These are phyloP conservation scores for Albifimbria verrucaria DNA, from an alignment of 2,329 filamentous ascomycete species.

Conservation along the genomic window DNA sequence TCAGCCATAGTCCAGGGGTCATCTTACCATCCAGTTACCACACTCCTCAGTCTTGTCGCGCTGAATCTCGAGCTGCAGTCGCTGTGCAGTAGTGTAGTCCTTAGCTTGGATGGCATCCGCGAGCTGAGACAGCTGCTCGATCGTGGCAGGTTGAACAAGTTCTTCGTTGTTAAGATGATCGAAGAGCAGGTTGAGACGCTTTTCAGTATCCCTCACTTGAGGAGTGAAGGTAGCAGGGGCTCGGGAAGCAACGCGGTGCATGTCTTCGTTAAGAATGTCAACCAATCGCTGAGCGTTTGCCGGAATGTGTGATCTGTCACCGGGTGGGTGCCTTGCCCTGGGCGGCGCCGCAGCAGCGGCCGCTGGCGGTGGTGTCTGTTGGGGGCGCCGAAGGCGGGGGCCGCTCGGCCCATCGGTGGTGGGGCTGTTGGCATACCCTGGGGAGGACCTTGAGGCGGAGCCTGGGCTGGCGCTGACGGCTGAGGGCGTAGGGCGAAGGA, in stretches of 20 bases:
- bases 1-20: not conserved
- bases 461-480: slow-evolving; percentile 35
- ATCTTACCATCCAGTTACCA: slow-evolving; percentile 81
- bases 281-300: slow-evolving; percentile 71
- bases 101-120: slow-evolving; percentile 64
- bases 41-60: slow-evolving; percentile 76
- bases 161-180: slow-evolving; percentile 97
- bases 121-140: slow-evolving; percentile 62
- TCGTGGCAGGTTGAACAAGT: slow-evolving; percentile 75
- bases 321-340: slow-evolving; percentile 70
- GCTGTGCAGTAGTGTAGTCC: slow-evolving; percentile 65
- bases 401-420: slow-evolving; percentile 27
- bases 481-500: slow-evolving; percentile 46
- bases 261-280: slow-evolving; percentile 76
- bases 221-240: slow-evolving; percentile 83
- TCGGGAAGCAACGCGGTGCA: slow-evolving; percentile 82
- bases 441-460: slow-evolving; percentile 25
- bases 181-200: slow-evolving; percentile 88
- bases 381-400: slow-evolving; percentile 23
- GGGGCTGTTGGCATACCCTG: slow-evolving; percentile 28
- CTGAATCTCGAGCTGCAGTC: slow-evolving; percentile 72
- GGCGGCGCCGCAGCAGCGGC: slow-evolving; percentile 46
- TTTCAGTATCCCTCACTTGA: slow-evolving; percentile 92
- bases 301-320: slow-evolving; percentile 89
- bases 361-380: slow-evolving; percentile 43